Percentiles rank a stretch among this genome's conserved stretches.
Conservation (phyloP, 768 basidiomycete genomes). For the Lyophyllum decastes region DNA sequence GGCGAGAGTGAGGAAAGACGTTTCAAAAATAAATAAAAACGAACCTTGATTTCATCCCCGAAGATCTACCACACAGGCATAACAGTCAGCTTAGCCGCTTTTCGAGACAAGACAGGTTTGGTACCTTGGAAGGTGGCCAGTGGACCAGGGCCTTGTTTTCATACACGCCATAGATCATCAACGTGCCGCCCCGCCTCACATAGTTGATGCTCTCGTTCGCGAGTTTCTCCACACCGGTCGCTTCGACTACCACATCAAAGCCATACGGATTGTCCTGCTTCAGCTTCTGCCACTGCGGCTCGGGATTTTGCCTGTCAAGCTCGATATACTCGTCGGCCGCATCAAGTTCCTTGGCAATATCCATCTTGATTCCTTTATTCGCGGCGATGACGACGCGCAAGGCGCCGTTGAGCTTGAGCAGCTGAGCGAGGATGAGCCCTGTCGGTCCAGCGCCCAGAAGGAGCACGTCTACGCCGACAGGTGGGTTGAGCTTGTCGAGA, state of each 20-base stretch:
- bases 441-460: slow-evolving; percentile 91
- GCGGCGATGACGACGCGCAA: slow-evolving; percentile 80
- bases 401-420: slow-evolving; percentile 87
- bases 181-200: slow-evolving; percentile 80
- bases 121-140: slow-evolving; percentile 76
- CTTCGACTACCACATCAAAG: slow-evolving; percentile 78
- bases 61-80: slow-evolving; percentile 56
- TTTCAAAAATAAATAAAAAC: neutral
- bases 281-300: slow-evolving; percentile 77
- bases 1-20: neutral
- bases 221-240: slow-evolving; percentile 77
- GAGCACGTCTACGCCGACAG: slow-evolving; percentile 83
- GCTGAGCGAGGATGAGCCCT: slow-evolving; percentile 84
- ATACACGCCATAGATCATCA: slow-evolving; percentile 92
- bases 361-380: slow-evolving; percentile 90
- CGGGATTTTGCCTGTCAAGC: slow-evolving; percentile 74
- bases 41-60: slow-evolving; percentile 54
- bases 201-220: slow-evolving; percentile 91
- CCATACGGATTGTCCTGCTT: slow-evolving; percentile 84
- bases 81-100: neutral
- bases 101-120: neutral
- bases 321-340: slow-evolving; percentile 87
- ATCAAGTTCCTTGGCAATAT: slow-evolving; percentile 77
- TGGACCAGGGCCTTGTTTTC: slow-evolving; percentile 81
- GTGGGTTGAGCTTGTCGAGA: slow-evolving; percentile 81